These are phyloP conservation scores for Pseudocercospora macadamiae DNA, from an alignment of 2,329 filamentous ascomycete species.

Conservation along the genomic window DNA sequence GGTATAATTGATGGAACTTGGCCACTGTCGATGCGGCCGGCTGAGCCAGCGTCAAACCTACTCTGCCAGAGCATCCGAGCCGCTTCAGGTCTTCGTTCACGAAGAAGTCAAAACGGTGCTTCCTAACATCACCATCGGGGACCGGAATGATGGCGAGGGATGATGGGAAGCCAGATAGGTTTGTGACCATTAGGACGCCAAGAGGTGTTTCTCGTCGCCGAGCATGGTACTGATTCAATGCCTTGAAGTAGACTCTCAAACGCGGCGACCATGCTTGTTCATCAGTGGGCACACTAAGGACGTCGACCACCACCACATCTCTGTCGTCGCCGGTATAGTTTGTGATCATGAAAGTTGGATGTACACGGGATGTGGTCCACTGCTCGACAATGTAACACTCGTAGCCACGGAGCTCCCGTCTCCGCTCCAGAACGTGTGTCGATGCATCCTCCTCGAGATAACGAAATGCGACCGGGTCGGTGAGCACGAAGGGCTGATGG, in stretches of 20 bases:
- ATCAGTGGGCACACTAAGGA: slow-evolving; percentile 80
- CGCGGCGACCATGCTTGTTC: slow-evolving; percentile 78
- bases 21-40: slow-evolving; percentile 81
- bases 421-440: slow-evolving; percentile 74
- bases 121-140: slow-evolving; percentile 80
- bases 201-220: slow-evolving; percentile 78
- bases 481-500: slow-evolving; percentile 64
- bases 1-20: slow-evolving; percentile 91
- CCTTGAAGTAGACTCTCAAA: slow-evolving; percentile 81
- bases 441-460: slow-evolving; percentile 85
- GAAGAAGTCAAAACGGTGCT: slow-evolving; percentile 81
- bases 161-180: slow-evolving; percentile 88
- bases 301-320: slow-evolving; percentile 76
- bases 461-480: slow-evolving; percentile 67
- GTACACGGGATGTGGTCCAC: slow-evolving; percentile 90
- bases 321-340: slow-evolving; percentile 88
- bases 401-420: slow-evolving; percentile 74
- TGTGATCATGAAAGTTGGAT: slow-evolving; percentile 88
- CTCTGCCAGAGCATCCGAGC: slow-evolving; percentile 85
- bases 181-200: slow-evolving; percentile 90
- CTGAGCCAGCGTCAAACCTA: slow-evolving; percentile 76
- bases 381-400: slow-evolving; percentile 95
- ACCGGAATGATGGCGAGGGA: slow-evolving; percentile 89
- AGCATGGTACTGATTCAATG: slow-evolving; percentile 82
- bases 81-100: slow-evolving; percentile 94